Evolutionary conservation across 2,329 filamentous ascomycete genomes (phyloP), one percentile per base, ranked within the genome.

Genomic region (Penicillium crustosum): DNA sequence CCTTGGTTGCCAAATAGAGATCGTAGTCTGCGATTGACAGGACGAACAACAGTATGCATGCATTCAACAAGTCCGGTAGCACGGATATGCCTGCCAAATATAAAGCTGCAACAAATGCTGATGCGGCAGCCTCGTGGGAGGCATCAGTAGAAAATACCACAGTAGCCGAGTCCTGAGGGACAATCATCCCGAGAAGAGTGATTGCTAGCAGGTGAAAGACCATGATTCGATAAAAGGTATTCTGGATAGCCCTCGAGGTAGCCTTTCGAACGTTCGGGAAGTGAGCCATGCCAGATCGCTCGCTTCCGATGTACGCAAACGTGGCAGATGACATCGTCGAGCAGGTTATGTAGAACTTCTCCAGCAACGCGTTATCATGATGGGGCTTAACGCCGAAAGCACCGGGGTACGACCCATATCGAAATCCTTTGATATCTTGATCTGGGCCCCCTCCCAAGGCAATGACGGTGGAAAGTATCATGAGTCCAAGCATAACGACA

Each of bases 151-250:
- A 58, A 63, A 86, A 86, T 17, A 78, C 75, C 17, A 91, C 82
- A 0, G 82, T 71, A 0, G 62, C 0, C 38, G 83, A 83, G 78
- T 91, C 77, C 78, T 88, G 91, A 3, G 89, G 88, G 8, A 93
- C 86, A 52, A 88, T 82, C 85, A 91, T 89, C 66, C 89, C 89
- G 51, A 93, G 78, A 48, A 93, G 81, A 56, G 92, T 83, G 39
- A 92, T 87, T 19, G 83, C 86, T 59, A 91, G 74, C 69, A 86
- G 82, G 79, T 93, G 93, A 80, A 93, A 92, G 77, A 92, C 79
- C 65, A 91, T 75, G 70, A 93, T 91, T 56, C 90, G 89, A 77
- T 86, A 93, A 73, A 93, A 92, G 57, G 88, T 92, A 45, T 91
- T 81, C 72, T 86, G 88, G 78, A 92, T 91, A 52, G 89, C 89